Base-by-base conservation (phyloP, 179 eudicot genomes). In the Camellia oleifera region DNA sequence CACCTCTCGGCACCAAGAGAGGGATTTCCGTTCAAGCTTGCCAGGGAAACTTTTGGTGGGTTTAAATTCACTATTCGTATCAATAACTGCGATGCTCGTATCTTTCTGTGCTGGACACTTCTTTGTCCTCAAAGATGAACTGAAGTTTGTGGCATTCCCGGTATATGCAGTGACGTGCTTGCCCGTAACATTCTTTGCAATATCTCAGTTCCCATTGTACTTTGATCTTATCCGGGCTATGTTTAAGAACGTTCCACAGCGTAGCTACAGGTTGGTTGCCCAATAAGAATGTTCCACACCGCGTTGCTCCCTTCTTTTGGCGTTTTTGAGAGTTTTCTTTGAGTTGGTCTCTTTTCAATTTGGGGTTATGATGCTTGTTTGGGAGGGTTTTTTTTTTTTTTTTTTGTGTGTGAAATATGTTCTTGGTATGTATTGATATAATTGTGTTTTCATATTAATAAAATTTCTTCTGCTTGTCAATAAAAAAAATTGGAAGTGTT, bases 111-210 rank as follows among this genome's bases (percentile, higher is more conserved):
- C 32, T 26, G 32, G 32, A 26, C 32, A 26, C 32, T 26, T 26
- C 32, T 26, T 26, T 26, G 32, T 26, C 32, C 32, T 26, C 32
- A 26, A 26, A 26, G 32, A 26, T 26, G 32, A 26, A 65, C 60
- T 80, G 32, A 64, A 53, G n/a, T 40, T 20, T 42, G 78, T 66
- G 4, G 82, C 82, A 0, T 32, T 80, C 5, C 74, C 56, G 32
- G 56, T 80, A 4, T 80, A 80, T 18, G 54, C 56, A 2, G 65
- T 80, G 54, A 80, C 78, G 2, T 73, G 82, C 32, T 32, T 80
- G 78, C 82, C 82, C n/a, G 74, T 80, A 26, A 80, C 82, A 7
- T 53, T 80, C 26, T 80, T 73, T 66, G 82, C 82, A 5, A 32
- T 65, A 13, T 78, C 82, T 5, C 78, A 80, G 74, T 74, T 80